Evolutionary conservation across 192 early-diverging fungal species (phyloP).

Genomic region (Coemansia sp.): DNA sequence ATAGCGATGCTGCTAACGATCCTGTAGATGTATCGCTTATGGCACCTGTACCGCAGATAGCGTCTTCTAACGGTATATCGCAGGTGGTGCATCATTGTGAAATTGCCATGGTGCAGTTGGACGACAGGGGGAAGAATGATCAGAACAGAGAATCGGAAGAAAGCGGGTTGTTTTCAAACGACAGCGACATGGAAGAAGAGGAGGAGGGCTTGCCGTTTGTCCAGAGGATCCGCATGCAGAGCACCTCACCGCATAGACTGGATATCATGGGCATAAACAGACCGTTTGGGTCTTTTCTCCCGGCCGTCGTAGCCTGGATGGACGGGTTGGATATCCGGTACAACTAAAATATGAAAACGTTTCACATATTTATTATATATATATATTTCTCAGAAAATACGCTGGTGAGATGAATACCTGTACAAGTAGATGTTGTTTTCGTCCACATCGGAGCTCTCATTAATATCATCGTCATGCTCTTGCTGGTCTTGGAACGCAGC

Average conservation of each 20-base stretch:
- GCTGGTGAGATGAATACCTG: neutral
- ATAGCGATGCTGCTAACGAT: slow-evolving; percentile 1
- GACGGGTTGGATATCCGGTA: slow-evolving; percentile 47
- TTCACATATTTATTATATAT: too few species aligned
- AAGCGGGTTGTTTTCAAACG: neutral
- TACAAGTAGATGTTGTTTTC: neutral
- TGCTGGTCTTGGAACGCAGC: neutral
- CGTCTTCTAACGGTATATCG: neutral
- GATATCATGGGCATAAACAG: slow-evolving; percentile 39
- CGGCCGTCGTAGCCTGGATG: slow-evolving; percentile 46
- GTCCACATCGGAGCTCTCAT: neutral
- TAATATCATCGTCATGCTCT: neutral
- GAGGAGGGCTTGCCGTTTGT: neutral
- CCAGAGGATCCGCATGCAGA: slow-evolving; percentile 2
- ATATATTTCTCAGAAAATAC: neutral
- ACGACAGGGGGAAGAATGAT: neutral
- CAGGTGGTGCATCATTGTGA: slow-evolving; percentile 9
- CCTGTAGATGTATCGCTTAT: neutral
- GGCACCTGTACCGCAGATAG: neutral
- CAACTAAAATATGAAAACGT: neutral
- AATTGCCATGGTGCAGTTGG: neutral
- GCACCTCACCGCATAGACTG: slow-evolving; percentile 9
- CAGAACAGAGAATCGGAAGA: neutral
- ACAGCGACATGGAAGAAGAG: neutral
- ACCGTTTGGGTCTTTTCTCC: slow-evolving; percentile 23